These are phyloP conservation scores for Biscogniauxia marginata DNA, from an alignment of 2,329 filamentous ascomycete species.

Conservation along the genomic window DNA sequence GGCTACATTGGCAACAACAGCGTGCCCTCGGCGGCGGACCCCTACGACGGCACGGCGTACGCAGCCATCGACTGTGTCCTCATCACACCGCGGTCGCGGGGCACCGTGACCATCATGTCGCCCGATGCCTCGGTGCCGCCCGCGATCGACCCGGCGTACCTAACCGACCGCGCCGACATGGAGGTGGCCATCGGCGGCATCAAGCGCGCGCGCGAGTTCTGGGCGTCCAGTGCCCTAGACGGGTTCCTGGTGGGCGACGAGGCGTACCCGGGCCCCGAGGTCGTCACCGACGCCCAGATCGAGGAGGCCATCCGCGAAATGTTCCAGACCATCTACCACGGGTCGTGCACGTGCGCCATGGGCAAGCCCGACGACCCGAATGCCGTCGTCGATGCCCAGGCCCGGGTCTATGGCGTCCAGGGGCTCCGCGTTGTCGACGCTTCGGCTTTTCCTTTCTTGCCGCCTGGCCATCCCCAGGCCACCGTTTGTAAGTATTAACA, in stretches of 20 bases:
- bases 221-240: constrained; percentile 3
- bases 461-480: constrained; percentile 1
- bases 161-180: constrained; percentile 41
- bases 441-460: constrained; percentile 9
- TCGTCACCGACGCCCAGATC: constrained; percentile 11
- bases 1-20: not conserved
- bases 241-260: not conserved
- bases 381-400: constrained; percentile 17
- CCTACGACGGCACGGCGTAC: not conserved
- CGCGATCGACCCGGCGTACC: constrained; percentile 46
- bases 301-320: constrained; percentile 1
- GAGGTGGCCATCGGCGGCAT: constrained; percentile 43
- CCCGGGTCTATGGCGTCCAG: constrained; percentile 17
- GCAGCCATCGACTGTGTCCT: not conserved
- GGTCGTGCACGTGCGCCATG: constrained; percentile 17
- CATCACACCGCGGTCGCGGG: constrained; percentile 19
- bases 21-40: not conserved
- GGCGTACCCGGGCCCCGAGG: constrained; percentile 5
- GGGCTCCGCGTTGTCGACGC: constrained; percentile 14
- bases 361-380: constrained; percentile 8
- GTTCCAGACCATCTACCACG: constrained; percentile 18
- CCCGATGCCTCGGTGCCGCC: constrained; percentile 37
- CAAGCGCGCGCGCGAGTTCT: constrained; percentile 41
- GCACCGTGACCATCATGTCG: constrained; percentile 42
- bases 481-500: too few relatives aligned